A percentile compares a stretch with the other conserved stretches of the same genome.
These are phyloP conservation scores for Isoetes taiwanensis DNA, from an alignment of 75 land plant genomes.

Conservation along the genomic window DNA sequence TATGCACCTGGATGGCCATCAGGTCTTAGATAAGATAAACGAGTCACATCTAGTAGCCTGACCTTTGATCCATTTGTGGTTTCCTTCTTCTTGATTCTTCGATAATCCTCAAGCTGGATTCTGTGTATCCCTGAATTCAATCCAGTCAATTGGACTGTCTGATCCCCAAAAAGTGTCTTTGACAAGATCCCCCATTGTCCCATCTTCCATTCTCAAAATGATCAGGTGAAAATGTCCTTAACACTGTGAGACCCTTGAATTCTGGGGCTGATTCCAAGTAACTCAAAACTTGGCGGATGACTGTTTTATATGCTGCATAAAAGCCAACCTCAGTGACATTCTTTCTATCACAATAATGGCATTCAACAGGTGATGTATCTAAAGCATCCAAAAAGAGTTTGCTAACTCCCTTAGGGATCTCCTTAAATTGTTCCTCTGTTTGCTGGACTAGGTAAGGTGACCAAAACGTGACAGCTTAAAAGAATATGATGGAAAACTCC, in stretches of 20 bases:
- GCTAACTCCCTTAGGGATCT: no score
- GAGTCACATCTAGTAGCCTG: constrained; percentile 39
- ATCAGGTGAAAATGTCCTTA: constrained; percentile 31
- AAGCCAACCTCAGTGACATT: constrained; percentile 58
- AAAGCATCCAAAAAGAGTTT: no score
- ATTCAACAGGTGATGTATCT: no score
- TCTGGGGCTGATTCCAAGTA: constrained; percentile 22
- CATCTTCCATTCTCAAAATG: constrained; percentile 42
- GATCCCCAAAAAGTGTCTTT: no score
- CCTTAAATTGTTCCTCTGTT: no score
- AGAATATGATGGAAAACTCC: no score
- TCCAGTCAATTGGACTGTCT: constrained; percentile 39
- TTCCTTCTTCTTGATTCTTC: constrained; percentile 18
- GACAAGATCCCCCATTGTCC: constrained; percentile 38
- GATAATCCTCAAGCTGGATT: constrained; percentile 49
- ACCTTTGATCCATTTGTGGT: constrained; percentile 28
- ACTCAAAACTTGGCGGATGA: constrained; percentile 27
- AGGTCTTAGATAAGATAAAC: constrained; percentile 53
- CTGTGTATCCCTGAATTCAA: constrained; percentile 30
- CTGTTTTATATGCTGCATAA: constrained; percentile 43
- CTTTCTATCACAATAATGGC: constrained; percentile 71
- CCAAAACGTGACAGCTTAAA: no score
- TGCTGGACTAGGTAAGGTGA: no score
- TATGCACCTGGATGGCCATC: constrained; percentile 95
- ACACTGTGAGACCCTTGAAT: constrained; percentile 20